These are phyloP conservation scores for Colletotrichum kahawae DNA, from an alignment of 2,329 filamentous ascomycete genomes.

Conservation along the genomic window DNA sequence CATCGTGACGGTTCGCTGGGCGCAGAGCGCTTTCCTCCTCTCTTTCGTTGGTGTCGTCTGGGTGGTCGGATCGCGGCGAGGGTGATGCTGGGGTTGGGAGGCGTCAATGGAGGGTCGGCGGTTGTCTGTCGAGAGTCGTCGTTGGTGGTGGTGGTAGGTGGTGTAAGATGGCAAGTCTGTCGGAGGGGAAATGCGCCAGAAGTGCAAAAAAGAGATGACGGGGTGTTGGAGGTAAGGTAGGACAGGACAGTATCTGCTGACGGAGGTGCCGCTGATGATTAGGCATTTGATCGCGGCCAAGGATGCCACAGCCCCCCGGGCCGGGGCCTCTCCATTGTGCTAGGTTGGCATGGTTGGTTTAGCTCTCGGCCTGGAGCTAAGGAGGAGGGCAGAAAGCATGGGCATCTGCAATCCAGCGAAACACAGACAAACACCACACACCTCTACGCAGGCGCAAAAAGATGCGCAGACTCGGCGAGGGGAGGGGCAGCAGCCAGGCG, in stretches of 20 bases:
- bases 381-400: not conserved
- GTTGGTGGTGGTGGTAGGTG: not conserved
- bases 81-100: not conserved
- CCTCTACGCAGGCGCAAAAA: not conserved
- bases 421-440: not conserved
- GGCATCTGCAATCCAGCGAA: not conserved
- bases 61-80: not conserved
- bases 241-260: not conserved
- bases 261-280: not conserved
- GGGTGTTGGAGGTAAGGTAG: not conserved
- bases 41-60: not conserved
- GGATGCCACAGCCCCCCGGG: conserved; percentile 10
- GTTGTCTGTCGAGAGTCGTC: not conserved
- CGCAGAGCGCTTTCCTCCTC: not conserved
- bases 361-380: not conserved
- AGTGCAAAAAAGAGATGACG: not conserved
- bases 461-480: not conserved
- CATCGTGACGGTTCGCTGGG: conserved; percentile 36
- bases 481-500: not conserved
- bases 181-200: not conserved
- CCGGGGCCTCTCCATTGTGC: not conserved
- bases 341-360: not conserved
- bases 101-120: not conserved
- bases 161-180: not conserved
- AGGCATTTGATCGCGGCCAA: not conserved